phyloP scores from a whole-genome alignment of 768 basidiomycete genomes.

The Mycena maculata region DNA sequence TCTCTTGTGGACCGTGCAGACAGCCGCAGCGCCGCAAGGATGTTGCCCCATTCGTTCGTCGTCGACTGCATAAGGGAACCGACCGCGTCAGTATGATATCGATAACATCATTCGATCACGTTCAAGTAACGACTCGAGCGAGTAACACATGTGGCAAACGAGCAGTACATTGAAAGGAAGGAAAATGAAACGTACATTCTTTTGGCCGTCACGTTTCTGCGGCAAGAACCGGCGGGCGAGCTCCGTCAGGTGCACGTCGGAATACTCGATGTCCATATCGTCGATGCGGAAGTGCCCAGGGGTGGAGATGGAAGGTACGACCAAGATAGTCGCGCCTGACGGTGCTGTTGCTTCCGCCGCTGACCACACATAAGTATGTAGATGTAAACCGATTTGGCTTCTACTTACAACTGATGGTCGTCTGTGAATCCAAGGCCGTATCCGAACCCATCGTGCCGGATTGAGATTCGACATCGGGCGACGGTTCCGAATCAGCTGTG shows the following conservation, averaged over 20 bases:
- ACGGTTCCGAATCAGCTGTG: background rate
- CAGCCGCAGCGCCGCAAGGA: conserved; percentile 19
- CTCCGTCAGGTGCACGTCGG: conserved; percentile 1
- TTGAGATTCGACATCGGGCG: background rate
- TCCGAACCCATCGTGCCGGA: background rate
- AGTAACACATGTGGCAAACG: background rate
- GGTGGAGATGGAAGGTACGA: conserved; percentile 8
- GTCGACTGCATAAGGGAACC: background rate
- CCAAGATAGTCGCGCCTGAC: background rate
- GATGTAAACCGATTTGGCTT: no score
- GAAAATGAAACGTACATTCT: conserved; percentile 11
- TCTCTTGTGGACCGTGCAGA: background rate
- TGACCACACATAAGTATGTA: background rate
- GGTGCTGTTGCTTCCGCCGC: background rate
- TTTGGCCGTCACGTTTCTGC: background rate
- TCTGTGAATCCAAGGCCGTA: background rate
- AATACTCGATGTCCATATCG: conserved; percentile 4
- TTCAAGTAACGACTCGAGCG: background rate
- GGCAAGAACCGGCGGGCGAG: no score
- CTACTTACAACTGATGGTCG: background rate
- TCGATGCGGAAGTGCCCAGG: conserved; percentile 22
- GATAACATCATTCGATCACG: background rate
- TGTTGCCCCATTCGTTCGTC: conserved; percentile 5
- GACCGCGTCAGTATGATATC: background rate
- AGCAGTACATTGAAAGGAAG: background rate